These are phyloP conservation scores for Sphenostylis stenocarpa DNA, from an alignment of 306 rosid genomes.

Conservation along the genomic window DNA sequence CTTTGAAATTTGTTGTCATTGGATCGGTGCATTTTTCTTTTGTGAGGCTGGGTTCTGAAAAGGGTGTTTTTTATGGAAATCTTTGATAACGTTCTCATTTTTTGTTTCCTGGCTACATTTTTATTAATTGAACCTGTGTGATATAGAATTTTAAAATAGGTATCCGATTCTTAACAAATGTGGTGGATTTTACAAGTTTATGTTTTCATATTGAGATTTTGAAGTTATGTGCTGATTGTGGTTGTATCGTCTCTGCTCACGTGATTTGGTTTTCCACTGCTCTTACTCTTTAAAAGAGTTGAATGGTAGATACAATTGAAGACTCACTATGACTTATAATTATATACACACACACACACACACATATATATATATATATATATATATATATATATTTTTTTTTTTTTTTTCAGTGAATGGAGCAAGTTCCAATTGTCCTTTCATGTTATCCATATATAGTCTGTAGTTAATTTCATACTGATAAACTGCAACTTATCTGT, in stretches of 20 bases:
- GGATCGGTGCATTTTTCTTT: neutral
- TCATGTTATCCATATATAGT: neutral
- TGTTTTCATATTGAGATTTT: slow-evolving; percentile 11
- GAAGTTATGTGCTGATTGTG: slow-evolving; percentile 2
- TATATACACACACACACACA: no score
- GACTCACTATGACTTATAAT: neutral
- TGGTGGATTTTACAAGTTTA: neutral
- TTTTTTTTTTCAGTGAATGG: slow-evolving; percentile 1
- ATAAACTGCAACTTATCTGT: slow-evolving; percentile 8
- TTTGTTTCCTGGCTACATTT: neutral
- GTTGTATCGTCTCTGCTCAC: slow-evolving; percentile 8
- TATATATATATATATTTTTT: no score
- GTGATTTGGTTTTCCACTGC: neutral
- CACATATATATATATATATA: no score
- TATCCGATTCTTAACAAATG: neutral
- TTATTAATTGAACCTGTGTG: neutral
- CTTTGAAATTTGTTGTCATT: neutral
- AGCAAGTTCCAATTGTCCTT: neutral
- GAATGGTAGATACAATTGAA: slow-evolving; percentile 5
- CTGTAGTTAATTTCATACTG: neutral
- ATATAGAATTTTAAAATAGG: neutral
- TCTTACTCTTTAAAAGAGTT: neutral
- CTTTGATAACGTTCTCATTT: neutral
- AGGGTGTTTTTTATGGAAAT: slow-evolving; percentile 12
- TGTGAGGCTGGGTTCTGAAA: slow-evolving; percentile 8